These are phyloP conservation scores for Microbotryum silenes-acaulis DNA, from an alignment of 1,284 basidiomycete genomes.

Conservation along the genomic window DNA sequence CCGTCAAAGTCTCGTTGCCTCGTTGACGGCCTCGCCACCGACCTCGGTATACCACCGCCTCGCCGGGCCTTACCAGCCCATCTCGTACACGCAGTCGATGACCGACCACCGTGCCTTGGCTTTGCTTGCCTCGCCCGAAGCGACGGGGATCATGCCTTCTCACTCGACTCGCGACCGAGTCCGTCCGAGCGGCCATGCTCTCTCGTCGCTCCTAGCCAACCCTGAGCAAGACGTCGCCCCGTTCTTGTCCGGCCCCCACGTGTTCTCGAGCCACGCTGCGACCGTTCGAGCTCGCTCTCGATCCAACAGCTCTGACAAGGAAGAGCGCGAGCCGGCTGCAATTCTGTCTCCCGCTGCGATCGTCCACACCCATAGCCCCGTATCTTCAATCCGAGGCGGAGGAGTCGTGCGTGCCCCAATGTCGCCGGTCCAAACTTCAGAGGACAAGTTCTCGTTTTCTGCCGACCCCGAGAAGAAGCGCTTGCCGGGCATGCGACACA, in stretches of 20 bases:
- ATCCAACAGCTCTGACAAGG: constrained; percentile 23
- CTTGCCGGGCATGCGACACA: constrained; percentile 11
- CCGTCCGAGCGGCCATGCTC: neutral
- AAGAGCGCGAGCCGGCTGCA: constrained; percentile 4
- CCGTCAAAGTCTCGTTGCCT: neutral
- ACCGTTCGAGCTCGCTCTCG: constrained; percentile 3
- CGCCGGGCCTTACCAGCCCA: constrained; percentile 34
- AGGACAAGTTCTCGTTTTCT: constrained; percentile 4
- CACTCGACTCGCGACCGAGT: constrained; percentile 10
- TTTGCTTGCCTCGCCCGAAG: constrained; percentile 34
- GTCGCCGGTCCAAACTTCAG: constrained; percentile 19
- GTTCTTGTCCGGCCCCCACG: constrained; percentile 27
- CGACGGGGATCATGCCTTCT: constrained; percentile 31
- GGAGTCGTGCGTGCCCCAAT: constrained; percentile 15
- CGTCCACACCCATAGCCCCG: constrained; percentile 30
- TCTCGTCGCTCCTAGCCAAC: constrained; percentile 3
- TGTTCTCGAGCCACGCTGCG: constrained; percentile 16
- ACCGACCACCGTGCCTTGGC: constrained; percentile 28
- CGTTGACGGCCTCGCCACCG: constrained; percentile 31
- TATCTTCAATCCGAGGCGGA: constrained; percentile 26
- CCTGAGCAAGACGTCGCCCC: constrained; percentile 6
- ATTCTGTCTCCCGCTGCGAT: constrained; percentile 20
- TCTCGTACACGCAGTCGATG: constrained; percentile 21
- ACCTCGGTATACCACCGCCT: constrained; percentile 34
- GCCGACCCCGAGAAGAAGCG: constrained; percentile 31